phyloP scores from a whole-genome alignment of 2,329 filamentous ascomycete species.

The Colletotrichum truncatum region DNA sequence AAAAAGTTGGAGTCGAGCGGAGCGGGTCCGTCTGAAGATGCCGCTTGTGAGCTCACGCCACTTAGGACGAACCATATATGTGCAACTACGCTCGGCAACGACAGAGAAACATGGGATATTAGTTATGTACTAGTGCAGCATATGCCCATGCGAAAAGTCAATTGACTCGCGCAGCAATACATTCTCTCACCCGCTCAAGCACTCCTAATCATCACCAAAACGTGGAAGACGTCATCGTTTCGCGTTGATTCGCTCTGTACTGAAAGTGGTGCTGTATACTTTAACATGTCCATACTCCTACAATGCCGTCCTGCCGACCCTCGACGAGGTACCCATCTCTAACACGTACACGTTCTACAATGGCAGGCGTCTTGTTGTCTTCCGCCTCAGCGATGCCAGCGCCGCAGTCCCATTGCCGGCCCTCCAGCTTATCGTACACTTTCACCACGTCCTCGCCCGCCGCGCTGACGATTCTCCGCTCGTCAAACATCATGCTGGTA shows the following conservation, averaged over 20 bases:
- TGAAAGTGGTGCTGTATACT: conserved; percentile 25
- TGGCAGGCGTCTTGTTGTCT: conserved; percentile 69
- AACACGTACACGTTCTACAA: conserved; percentile 87
- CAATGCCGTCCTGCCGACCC: conserved; percentile 84
- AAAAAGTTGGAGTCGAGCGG: not conserved
- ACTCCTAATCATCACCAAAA: too few species aligned
- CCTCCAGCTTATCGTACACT: conserved; percentile 97
- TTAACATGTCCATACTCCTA: conserved; percentile 89
- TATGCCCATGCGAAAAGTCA: not conserved
- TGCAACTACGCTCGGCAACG: too few species aligned
- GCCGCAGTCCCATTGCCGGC: conserved; percentile 95
- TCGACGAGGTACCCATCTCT: conserved; percentile 95
- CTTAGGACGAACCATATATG: conserved; percentile 7
- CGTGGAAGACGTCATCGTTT: too few species aligned
- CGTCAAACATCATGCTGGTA: conserved; percentile 97
- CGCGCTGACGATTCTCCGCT: conserved; percentile 86
- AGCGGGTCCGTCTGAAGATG: conserved; percentile 22
- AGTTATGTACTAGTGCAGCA: too few species aligned
- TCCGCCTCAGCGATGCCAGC: conserved; percentile 78
- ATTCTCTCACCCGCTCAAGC: not conserved
- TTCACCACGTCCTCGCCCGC: conserved; percentile 95
- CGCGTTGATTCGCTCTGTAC: conserved; percentile 25
- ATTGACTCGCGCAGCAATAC: not conserved
- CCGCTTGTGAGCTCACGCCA: not conserved
- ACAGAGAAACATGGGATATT: not conserved